Evolutionary conservation across 345 rosid species (phyloP).

Genomic region (Gynandropsis gynandra): DNA sequence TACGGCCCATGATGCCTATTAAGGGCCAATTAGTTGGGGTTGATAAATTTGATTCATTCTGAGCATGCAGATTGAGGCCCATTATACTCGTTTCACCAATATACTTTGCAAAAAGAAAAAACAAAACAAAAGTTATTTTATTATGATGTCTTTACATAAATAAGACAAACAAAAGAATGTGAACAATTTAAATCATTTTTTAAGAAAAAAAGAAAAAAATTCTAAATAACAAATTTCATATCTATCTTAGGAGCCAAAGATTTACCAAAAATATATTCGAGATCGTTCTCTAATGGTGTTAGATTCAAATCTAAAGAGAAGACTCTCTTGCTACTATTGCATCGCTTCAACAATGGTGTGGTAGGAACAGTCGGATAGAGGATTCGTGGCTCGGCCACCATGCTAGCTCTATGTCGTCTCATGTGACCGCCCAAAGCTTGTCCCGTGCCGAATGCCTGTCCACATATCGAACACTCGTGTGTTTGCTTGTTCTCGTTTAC

Average conservation of each 20-base stretch:
- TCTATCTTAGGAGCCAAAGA: slow-evolving; percentile 45
- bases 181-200: neutral
- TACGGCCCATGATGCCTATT: no score
- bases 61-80: no score
- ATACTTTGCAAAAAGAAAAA: no score
- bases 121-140: no score
- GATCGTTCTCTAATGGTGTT: slow-evolving; percentile 75
- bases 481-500: slow-evolving; percentile 12
- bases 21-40: no score
- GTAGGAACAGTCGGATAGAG: slow-evolving; percentile 18
- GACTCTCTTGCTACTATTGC: slow-evolving; percentile 43
- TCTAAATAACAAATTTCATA: slow-evolving; percentile 27
- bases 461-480: slow-evolving; percentile 56
- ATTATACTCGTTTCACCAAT: no score
- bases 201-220: neutral
- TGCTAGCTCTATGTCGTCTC: slow-evolving; percentile 49
- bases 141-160: no score
- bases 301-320: slow-evolving; percentile 61
- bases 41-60: no score
- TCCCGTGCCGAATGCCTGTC: slow-evolving; percentile 50
- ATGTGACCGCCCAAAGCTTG: slow-evolving; percentile 82
- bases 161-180: slow-evolving; percentile 12
- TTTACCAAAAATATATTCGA: slow-evolving; percentile 44
- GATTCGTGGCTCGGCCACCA: slow-evolving; percentile 15
- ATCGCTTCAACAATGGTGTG: slow-evolving; percentile 46